A percentile compares a stretch with the other conserved stretches of the same genome.
These are phyloP conservation scores for Pisolithus sp. DNA, from an alignment of 768 basidiomycete species.

Conservation along the genomic window DNA sequence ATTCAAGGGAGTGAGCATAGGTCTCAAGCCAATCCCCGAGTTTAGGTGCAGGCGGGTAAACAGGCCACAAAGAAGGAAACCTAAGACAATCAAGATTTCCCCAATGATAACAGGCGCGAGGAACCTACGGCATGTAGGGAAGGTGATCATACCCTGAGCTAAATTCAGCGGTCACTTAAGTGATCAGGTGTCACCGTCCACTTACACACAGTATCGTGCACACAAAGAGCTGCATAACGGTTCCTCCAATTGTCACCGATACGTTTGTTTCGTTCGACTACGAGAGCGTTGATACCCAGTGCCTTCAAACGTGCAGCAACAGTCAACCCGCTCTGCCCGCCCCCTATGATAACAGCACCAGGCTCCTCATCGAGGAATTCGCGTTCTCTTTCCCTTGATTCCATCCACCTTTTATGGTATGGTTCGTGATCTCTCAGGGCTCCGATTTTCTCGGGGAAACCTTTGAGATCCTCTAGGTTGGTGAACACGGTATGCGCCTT, in stretches of 20 bases:
- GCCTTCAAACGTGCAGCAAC: slow-evolving; percentile 60
- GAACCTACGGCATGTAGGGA: slow-evolving; percentile 45
- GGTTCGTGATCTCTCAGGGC: slow-evolving; percentile 35
- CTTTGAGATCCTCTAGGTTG: slow-evolving; percentile 51
- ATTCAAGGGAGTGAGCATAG: slow-evolving; percentile 52
- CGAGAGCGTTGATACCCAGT: slow-evolving; percentile 46
- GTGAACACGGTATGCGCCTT: slow-evolving; percentile 57
- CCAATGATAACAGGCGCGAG: not conserved
- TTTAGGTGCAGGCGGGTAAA: slow-evolving; percentile 47
- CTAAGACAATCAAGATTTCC: slow-evolving; percentile 18
- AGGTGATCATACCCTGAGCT: slow-evolving; percentile 46
- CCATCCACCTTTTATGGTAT: slow-evolving; percentile 52
- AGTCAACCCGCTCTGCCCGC: slow-evolving; percentile 61
- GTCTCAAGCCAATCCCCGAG: slow-evolving; percentile 64
- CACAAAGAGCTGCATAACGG: slow-evolving; percentile 50
- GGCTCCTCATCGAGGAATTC: slow-evolving; percentile 47
- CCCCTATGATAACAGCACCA: slow-evolving; percentile 56
- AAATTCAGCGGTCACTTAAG: not conserved
- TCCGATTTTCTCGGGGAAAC: slow-evolving; percentile 44
- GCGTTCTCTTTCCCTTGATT: slow-evolving; percentile 34
- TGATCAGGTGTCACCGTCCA: not conserved
- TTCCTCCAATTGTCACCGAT: slow-evolving; percentile 57
- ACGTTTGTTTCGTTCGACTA: slow-evolving; percentile 49
- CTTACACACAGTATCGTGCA: slow-evolving; percentile 48
- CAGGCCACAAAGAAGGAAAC: slow-evolving; percentile 55